Conservation (phyloP, 345 rosid genomes). For the Murraya koenigii region DNA sequence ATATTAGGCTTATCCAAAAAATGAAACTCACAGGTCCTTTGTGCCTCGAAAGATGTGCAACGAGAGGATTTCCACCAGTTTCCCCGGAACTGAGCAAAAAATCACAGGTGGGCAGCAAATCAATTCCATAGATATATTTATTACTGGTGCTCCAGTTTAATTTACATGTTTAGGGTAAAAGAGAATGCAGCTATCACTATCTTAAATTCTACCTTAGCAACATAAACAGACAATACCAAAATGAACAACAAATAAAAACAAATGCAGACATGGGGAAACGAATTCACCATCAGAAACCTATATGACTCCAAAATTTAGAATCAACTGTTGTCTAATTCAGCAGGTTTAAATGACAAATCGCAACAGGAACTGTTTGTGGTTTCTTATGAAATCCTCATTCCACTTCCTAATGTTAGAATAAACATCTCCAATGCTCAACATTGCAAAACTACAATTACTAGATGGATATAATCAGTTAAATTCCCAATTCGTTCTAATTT, state of each 20-base stretch:
- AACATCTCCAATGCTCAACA: background rate
- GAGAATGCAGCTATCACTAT: background rate
- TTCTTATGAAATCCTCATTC: background rate
- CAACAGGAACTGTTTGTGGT: background rate
- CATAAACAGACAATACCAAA: background rate
- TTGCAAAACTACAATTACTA: background rate
- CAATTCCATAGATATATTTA: background rate
- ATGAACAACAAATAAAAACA: background rate
- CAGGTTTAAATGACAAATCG: background rate
- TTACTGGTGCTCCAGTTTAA: background rate
- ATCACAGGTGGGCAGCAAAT: background rate
- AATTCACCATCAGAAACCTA: background rate
- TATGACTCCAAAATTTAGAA: background rate
- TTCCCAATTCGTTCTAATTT: background rate
- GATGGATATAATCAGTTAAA: background rate
- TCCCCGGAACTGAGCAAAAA: slow-evolving; percentile 52
- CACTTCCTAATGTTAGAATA: background rate
- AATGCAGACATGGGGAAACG: background rate
- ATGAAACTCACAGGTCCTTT: slow-evolving; percentile 86
- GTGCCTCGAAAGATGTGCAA: slow-evolving; percentile 78
- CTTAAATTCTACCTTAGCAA: background rate
- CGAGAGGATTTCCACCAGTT: slow-evolving; percentile 48
- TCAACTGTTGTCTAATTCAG: background rate
- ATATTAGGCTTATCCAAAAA: slow-evolving; percentile 1
- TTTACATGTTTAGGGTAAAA: background rate